These are phyloP conservation scores for Eucalyptus polybractea DNA, from an alignment of 345 rosid species.

Conservation along the genomic window DNA sequence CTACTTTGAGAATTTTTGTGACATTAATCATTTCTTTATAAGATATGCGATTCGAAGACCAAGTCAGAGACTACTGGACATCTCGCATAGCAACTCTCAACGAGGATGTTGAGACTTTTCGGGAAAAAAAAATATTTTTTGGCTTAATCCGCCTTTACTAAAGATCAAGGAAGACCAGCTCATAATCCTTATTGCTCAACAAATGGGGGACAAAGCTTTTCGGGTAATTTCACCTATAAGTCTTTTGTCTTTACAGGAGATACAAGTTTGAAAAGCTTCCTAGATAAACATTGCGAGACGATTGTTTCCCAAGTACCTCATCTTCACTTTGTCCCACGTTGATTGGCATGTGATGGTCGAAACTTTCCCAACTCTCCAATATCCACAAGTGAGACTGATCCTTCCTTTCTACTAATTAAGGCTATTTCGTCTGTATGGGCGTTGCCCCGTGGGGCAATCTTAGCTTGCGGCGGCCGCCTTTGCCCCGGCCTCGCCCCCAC, in stretches of 20 bases:
- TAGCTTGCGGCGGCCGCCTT: too few species aligned
- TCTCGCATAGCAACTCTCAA: too few species aligned
- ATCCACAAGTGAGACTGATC: background rate
- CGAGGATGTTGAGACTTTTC: too few species aligned
- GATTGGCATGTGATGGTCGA: background rate
- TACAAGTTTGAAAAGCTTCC: background rate
- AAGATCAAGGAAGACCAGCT: too few species aligned
- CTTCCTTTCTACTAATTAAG: background rate
- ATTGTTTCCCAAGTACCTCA: background rate
- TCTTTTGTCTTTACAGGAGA: rapidly evolving
- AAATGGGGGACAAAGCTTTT: background rate
- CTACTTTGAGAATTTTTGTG: too few species aligned
- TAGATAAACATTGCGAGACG: background rate
- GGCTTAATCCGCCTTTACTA: too few species aligned
- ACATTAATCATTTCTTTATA: too few species aligned
- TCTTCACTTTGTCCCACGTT: background rate
- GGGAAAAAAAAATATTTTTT: too few species aligned
- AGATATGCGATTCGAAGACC: too few species aligned
- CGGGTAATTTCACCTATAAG: background rate
- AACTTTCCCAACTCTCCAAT: background rate
- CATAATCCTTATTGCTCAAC: background rate
- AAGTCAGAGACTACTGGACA: too few species aligned
- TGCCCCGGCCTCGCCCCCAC: too few species aligned
- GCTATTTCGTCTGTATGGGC: background rate
- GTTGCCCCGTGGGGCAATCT: too few species aligned